These are phyloP conservation scores for Cladorrhinum samala DNA, from an alignment of 495 filamentous ascomycete species.

Conservation along the genomic window DNA sequence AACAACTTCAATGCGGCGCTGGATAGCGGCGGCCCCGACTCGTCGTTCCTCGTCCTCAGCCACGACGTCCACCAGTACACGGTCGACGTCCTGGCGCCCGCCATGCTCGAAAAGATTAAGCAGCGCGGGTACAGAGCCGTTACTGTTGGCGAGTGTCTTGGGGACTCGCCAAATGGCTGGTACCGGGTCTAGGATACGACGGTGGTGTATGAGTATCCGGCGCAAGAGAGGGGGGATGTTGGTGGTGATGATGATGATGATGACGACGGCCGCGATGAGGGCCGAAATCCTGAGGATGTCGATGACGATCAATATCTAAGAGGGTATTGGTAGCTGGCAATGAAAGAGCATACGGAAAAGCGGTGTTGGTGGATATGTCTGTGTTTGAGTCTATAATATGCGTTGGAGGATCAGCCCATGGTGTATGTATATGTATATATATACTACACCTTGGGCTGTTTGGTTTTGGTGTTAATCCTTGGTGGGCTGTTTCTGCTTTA, in stretches of 20 bases:
- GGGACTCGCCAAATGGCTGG: slow-evolving; percentile 53
- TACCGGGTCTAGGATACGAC: slow-evolving; percentile 35
- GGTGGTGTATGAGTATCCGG: background rate
- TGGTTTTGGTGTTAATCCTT: no score
- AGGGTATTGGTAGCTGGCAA: no score
- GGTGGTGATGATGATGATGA: background rate
- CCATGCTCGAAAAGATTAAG: slow-evolving; percentile 26
- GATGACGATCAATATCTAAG: no score
- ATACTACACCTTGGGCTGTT: no score
- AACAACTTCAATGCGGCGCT: slow-evolving; percentile 21
- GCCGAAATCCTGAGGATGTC: no score
- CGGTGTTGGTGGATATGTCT: no score
- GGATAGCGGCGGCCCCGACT: slow-evolving; percentile 10
- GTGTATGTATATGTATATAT: no score
- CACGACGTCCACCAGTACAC: slow-evolving; percentile 39
- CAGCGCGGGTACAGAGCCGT: slow-evolving; percentile 33
- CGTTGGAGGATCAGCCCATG: no score
- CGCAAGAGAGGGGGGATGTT: background rate
- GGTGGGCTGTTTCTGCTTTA: no score
- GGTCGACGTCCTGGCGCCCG: slow-evolving; percentile 21
- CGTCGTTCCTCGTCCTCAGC: slow-evolving; percentile 25
- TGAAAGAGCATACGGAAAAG: no score
- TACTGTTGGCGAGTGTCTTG: slow-evolving; percentile 56
- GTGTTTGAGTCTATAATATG: no score
- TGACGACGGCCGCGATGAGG: no score